These are phyloP conservation scores for Yarrowia deformans DNA, from an alignment of 805 yeast species.

Conservation along the genomic window DNA sequence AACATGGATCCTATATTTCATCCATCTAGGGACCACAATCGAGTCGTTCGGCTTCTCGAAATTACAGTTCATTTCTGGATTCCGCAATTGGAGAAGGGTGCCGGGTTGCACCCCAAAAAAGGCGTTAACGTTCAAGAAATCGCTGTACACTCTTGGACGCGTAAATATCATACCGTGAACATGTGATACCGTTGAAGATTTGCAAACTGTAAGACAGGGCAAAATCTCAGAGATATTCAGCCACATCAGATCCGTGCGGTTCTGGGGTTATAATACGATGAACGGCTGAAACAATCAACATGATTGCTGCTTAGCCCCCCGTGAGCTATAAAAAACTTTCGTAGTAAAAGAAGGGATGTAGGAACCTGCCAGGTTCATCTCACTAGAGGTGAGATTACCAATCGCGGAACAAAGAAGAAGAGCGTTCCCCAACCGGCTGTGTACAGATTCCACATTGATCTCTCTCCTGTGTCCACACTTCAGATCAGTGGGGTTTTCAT, in stretches of 20 bases:
- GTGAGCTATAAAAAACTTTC: conserved; percentile 1
- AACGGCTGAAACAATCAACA: no score
- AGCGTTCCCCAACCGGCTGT: conserved; percentile 39
- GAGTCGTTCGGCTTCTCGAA: no score
- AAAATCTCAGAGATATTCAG: not conserved
- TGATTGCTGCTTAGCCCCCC: not conserved
- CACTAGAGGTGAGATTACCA: conserved; percentile 40
- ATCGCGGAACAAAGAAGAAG: conserved; percentile 37
- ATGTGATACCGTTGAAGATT: conserved; percentile 2
- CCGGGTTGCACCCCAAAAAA: no score
- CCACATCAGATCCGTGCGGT: not conserved
- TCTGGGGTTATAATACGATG: not conserved
- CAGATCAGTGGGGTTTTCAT: conserved; percentile 34
- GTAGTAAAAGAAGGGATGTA: conserved; percentile 7
- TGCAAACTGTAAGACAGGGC: not conserved
- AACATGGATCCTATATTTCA: no score
- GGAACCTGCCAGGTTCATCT: conserved; percentile 40
- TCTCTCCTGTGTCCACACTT: conserved; percentile 40
- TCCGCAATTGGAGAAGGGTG: no score
- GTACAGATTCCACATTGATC: conserved; percentile 39
- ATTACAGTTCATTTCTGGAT: no score
- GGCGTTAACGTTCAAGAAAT: no score
- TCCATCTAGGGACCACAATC: no score
- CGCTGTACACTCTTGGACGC: not conserved
- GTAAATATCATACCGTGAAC: not conserved